Evolutionary conservation across 306 rosid species (phyloP).

Genomic region (Cicer arietinum): DNA sequence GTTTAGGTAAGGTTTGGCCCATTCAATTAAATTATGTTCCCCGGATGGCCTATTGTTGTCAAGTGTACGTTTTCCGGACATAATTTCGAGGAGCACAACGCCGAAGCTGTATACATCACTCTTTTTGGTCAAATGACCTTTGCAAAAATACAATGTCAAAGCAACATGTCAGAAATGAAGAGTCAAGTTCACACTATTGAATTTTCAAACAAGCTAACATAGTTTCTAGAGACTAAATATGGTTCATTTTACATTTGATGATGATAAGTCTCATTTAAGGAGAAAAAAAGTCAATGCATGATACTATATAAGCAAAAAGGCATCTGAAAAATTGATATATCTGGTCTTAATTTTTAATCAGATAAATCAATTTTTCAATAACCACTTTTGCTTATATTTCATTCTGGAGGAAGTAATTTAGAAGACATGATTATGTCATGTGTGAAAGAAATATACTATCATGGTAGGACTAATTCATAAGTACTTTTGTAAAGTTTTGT

Average conservation of each 20-base stretch:
- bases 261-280: background rate
- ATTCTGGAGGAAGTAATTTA: background rate
- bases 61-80: slow-evolving; percentile 81
- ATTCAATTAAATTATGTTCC: slow-evolving; percentile 81
- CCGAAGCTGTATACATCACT: slow-evolving; percentile 96
- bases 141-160: slow-evolving; percentile 40
- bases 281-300: background rate
- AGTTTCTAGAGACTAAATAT: slow-evolving; percentile 1
- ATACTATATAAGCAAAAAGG: too few relatives aligned
- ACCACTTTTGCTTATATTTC: too few relatives aligned
- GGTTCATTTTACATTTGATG: slow-evolving; percentile 20
- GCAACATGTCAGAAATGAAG: slow-evolving; percentile 34
- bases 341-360: too few relatives aligned
- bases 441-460: background rate
- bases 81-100: slow-evolving; percentile 87
- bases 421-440: slow-evolving; percentile 27
- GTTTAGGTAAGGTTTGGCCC: slow-evolving; percentile 91
- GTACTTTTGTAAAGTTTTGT: slow-evolving; percentile 37
- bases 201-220: background rate
- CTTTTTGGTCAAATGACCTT: slow-evolving; percentile 89
- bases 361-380: too few relatives aligned
- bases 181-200: slow-evolving; percentile 31
- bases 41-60: slow-evolving; percentile 83
- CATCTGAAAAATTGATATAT: too few relatives aligned
- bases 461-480: slow-evolving; percentile 18